Evolutionary conservation across 164 flowering plant genomes (phyloP).

Genomic region (Warburgia ugandensis): DNA sequence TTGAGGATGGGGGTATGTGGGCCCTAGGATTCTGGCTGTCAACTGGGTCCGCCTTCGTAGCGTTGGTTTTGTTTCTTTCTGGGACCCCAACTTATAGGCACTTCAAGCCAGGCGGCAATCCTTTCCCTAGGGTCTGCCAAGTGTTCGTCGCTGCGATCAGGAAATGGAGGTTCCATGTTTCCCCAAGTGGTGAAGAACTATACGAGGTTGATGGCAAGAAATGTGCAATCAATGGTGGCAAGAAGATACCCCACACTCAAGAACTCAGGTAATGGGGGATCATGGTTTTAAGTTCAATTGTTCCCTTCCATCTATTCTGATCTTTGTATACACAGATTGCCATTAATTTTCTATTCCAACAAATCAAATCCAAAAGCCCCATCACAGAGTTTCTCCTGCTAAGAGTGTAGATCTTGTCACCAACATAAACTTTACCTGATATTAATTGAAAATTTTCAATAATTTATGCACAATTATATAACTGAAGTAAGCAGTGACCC

Average conservation of each 20-base stretch:
- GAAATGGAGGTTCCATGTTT: conserved; percentile 45
- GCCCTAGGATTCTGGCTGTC: conserved; percentile 82
- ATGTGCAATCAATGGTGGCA: conserved; percentile 25
- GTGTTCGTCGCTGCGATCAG: conserved; percentile 53
- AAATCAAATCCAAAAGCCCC: too few species aligned
- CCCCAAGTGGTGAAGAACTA: conserved; percentile 31
- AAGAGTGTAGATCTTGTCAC: too few species aligned
- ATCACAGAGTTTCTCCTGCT: too few species aligned
- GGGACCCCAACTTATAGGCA: conserved; percentile 70
- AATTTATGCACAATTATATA: too few species aligned
- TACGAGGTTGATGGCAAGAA: conserved; percentile 39
- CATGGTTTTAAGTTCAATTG: too few species aligned
- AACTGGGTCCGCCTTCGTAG: conserved; percentile 56
- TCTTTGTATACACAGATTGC: too few species aligned
- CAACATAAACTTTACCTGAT: too few species aligned
- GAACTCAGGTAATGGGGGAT: conserved; percentile 85
- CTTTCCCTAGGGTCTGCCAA: conserved; percentile 62
- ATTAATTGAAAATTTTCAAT: too few species aligned
- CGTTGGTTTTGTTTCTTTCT: conserved; percentile 52
- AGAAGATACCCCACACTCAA: conserved; percentile 65
- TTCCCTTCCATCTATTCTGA: too few species aligned
- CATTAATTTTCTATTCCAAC: too few species aligned
- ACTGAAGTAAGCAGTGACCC: too few species aligned
- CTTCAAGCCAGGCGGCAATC: conserved; percentile 74
- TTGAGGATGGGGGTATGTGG: conserved; percentile 85